phyloP scores from a whole-genome alignment of 306 rosid genomes.

The Sicyos edulis region DNA sequence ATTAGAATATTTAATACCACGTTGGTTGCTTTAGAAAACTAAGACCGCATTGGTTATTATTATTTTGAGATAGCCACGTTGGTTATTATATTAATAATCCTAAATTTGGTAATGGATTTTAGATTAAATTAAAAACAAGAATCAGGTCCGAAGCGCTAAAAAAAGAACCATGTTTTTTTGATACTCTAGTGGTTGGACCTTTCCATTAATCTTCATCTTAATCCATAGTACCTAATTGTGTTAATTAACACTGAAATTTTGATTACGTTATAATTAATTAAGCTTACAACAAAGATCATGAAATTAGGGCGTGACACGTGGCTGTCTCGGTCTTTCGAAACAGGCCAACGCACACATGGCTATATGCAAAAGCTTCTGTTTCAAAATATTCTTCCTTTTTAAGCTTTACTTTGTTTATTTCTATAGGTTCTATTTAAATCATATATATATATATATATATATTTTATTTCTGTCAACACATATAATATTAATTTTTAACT shows the following conservation, averaged over 20 bases:
- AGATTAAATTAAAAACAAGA: neutral
- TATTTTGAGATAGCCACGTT: neutral
- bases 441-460: no score
- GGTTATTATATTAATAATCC: neutral
- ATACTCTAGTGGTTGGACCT: constrained; percentile 13
- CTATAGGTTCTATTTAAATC: neutral
- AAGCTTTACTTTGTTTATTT: neutral
- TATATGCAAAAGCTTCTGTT: neutral
- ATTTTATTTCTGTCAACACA: no score
- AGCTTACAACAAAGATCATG: neutral
- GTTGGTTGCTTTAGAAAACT: no score
- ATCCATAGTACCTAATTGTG: constrained; percentile 12
- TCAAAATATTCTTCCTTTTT: neutral
- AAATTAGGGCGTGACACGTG: constrained; percentile 15
- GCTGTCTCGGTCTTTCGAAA: neutral
- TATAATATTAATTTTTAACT: neutral
- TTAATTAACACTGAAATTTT: constrained; percentile 1
- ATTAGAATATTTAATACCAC: neutral
- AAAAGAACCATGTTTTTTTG: neutral
- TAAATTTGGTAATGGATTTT: neutral
- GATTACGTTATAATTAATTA: neutral
- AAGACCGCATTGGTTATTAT: neutral
- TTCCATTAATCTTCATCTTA: constrained; percentile 7
- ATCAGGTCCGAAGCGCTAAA: neutral
- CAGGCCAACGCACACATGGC: constrained; percentile 1